Percentiles rank a stretch among this genome's conserved stretches.
Conservation (phyloP, 2,329 filamentous ascomycete genomes). For the Aspergillus persii region DNA sequence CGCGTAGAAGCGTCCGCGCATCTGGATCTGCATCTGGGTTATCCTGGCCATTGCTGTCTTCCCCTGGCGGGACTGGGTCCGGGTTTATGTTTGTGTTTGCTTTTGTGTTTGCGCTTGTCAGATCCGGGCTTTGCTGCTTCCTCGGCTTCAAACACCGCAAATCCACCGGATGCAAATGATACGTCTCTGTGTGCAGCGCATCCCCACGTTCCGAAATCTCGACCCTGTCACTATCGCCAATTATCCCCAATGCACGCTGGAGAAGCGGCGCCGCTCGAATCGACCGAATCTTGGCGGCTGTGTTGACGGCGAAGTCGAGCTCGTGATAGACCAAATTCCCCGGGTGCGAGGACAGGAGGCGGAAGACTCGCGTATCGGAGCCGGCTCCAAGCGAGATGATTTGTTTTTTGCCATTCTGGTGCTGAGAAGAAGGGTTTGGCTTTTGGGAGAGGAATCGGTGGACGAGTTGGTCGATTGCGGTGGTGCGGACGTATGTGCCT, state of each 20-base stretch:
- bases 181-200: constrained; percentile 46
- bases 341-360: constrained; percentile 57
- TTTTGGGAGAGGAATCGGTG: constrained; percentile 61
- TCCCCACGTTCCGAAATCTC: constrained; percentile 39
- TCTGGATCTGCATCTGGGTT: background rate
- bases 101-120: no score
- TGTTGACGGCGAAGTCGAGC: constrained; percentile 79
- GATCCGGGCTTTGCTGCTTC: background rate
- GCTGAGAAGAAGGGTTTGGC: background rate
- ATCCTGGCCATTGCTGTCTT: background rate
- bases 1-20: constrained; percentile 32
- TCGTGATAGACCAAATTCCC: constrained; percentile 74
- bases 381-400: constrained; percentile 91
- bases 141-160: constrained; percentile 56
- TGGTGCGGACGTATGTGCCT: constrained; percentile 93
- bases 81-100: background rate
- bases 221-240: constrained; percentile 23
- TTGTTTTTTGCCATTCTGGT: constrained; percentile 51
- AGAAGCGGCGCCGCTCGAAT: constrained; percentile 35
- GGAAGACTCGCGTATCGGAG: constrained; percentile 85
- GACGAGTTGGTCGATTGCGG: constrained; percentile 76
- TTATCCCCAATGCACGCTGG: constrained; percentile 28
- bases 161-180: constrained; percentile 65
- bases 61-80: background rate
- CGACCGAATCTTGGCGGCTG: constrained; percentile 60